A percentile compares a stretch with the other conserved stretches of the same genome.
Conservation (phyloP, 805 yeast genomes). For the Kluyveromyces lactis region DNA sequence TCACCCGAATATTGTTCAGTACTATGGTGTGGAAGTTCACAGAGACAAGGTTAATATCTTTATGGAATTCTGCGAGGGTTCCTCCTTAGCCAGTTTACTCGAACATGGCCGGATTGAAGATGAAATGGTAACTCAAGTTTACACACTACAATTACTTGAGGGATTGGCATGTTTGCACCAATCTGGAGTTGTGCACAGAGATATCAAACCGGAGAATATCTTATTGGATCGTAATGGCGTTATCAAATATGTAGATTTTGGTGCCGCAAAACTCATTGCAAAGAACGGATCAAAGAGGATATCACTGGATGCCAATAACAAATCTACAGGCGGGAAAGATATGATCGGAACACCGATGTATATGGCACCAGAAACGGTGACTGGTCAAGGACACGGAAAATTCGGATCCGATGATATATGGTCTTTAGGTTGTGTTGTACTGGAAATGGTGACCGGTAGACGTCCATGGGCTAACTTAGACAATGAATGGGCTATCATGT, state of each 20-base stretch:
- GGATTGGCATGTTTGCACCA: conserved; percentile 92
- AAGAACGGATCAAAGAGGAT: conserved; percentile 38
- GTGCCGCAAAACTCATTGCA: conserved; percentile 89
- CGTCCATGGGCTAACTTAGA: conserved; percentile 96
- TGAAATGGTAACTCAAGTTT: conserved; percentile 84
- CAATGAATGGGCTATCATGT: conserved; percentile 98
- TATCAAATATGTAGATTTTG: conserved; percentile 93
- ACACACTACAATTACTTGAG: conserved; percentile 86
- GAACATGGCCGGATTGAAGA: conserved; percentile 94
- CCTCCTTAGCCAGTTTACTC: conserved; percentile 76
- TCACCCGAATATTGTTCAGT: conserved; percentile 95
- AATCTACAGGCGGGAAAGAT: conserved; percentile 22
- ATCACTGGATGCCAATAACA: not conserved
- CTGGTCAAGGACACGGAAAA: conserved; percentile 46
- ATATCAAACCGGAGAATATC: conserved; percentile 92
- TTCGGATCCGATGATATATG: conserved; percentile 65
- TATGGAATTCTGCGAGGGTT: conserved; percentile 97
- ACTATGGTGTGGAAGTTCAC: conserved; percentile 95
- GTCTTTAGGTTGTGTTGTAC: conserved; percentile 93
- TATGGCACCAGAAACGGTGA: conserved; percentile 95
- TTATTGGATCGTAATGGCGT: conserved; percentile 86
- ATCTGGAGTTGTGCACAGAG: conserved; percentile 93
- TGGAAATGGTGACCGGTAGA: conserved; percentile 95
- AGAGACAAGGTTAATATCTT: conserved; percentile 90
- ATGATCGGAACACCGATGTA: conserved; percentile 95